phyloP scores from a whole-genome alignment of 768 basidiomycete species.

The Russula sp. region DNA sequence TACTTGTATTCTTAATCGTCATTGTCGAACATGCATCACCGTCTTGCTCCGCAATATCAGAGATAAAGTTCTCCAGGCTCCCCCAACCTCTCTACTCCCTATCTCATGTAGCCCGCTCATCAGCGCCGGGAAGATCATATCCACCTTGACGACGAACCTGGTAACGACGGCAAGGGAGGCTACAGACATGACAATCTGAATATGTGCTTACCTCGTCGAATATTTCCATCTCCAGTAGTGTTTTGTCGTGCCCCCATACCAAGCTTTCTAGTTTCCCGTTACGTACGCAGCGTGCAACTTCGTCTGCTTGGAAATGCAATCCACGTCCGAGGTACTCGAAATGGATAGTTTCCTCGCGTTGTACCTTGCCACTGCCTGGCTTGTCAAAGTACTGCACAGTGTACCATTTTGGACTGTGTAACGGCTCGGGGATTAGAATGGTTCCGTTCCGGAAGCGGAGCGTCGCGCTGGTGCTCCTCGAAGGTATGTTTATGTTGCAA shows the following conservation, averaged over 20 bases:
- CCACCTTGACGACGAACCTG: slow-evolving; percentile 63
- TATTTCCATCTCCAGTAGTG: slow-evolving; percentile 70
- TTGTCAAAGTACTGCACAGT: slow-evolving; percentile 51
- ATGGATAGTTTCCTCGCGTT: slow-evolving; percentile 48
- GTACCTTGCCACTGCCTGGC: slow-evolving; percentile 24
- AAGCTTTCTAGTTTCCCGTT: slow-evolving; percentile 65
- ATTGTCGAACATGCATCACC: slow-evolving; percentile 9
- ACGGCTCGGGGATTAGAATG: slow-evolving; percentile 44
- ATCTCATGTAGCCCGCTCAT: slow-evolving; percentile 42
- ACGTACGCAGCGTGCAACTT: slow-evolving; percentile 70
- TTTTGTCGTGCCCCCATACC: slow-evolving; percentile 76
- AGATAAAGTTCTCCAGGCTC: not conserved
- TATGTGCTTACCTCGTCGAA: slow-evolving; percentile 64
- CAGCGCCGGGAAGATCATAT: slow-evolving; percentile 58
- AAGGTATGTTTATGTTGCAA: slow-evolving; percentile 49
- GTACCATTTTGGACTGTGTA: slow-evolving; percentile 50
- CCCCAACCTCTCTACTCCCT: not conserved
- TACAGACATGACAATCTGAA: not conserved
- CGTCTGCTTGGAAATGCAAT: slow-evolving; percentile 84
- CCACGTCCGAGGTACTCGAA: slow-evolving; percentile 37
- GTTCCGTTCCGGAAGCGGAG: slow-evolving; percentile 69
- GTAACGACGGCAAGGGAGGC: not conserved
- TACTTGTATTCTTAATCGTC: slow-evolving; percentile 16
- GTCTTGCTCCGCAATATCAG: not conserved
- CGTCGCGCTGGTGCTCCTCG: slow-evolving; percentile 45